phyloP scores from a whole-genome alignment of 768 basidiomycete species.

The Tephrocybe rancida region DNA sequence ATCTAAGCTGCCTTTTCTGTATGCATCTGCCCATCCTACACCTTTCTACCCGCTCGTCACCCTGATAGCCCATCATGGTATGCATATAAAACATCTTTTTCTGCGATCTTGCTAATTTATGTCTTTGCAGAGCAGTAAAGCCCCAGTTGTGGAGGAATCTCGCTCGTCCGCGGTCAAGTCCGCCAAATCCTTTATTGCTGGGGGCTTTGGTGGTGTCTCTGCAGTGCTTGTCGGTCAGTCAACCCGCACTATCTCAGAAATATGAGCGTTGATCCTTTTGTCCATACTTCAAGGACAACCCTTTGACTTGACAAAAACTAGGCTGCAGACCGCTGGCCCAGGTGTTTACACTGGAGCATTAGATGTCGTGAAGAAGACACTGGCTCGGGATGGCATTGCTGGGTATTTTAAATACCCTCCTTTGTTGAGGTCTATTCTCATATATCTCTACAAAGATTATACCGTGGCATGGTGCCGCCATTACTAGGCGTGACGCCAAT shows the following conservation, averaged over 20 bases:
- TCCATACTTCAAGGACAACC: conserved; percentile 74
- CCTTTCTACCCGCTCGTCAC: neutral
- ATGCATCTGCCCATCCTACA: neutral
- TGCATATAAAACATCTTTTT: neutral
- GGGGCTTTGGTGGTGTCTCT: conserved; percentile 88
- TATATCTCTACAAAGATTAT: conserved; percentile 52
- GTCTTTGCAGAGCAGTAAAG: conserved; percentile 34
- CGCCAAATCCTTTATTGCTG: conserved; percentile 87
- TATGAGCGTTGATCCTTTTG: neutral
- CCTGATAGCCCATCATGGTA: conserved; percentile 15
- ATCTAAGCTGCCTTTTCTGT: conserved; percentile 1
- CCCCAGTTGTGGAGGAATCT: conserved; percentile 35
- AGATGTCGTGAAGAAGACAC: conserved; percentile 89
- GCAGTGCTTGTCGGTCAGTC: conserved; percentile 88
- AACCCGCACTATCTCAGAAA: neutral
- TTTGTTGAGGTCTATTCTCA: neutral
- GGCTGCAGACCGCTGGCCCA: conserved; percentile 88
- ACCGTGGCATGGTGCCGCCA: conserved; percentile 93
- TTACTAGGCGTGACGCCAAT: conserved; percentile 95
- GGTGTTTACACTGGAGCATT: conserved; percentile 91
- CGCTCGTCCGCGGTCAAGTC: conserved; percentile 47
- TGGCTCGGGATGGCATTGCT: conserved; percentile 87
- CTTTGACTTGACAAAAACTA: conserved; percentile 96
- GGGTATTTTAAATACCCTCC: conserved; percentile 57
- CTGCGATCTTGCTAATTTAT: neutral